Conservation (phyloP, 1,139 yeast species). For the Yamadazyma membranifaciens region DNA sequence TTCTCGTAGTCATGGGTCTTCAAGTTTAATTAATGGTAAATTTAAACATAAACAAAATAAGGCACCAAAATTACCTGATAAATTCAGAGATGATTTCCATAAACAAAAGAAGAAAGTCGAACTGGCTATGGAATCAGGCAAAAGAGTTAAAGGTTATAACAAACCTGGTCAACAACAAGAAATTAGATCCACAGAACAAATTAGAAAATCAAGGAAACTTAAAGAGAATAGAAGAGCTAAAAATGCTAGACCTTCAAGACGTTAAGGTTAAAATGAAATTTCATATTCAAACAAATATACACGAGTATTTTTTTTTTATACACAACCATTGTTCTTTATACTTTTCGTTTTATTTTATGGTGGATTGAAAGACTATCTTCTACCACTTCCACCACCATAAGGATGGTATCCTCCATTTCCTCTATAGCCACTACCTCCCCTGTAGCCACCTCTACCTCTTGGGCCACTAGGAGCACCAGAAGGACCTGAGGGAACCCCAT, state of each 20-base stretch:
- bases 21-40: slow-evolving; percentile 32
- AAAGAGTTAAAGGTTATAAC: slow-evolving; percentile 67
- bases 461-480: slow-evolving; percentile 25
- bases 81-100: slow-evolving; percentile 80
- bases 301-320: neutral
- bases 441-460: slow-evolving; percentile 23
- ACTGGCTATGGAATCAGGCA: slow-evolving; percentile 76
- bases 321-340: neutral
- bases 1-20: slow-evolving; percentile 13
- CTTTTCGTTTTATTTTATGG: neutral
- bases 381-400: slow-evolving; percentile 23
- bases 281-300: too few species aligned
- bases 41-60: slow-evolving; percentile 72
- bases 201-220: slow-evolving; percentile 69
- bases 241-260: slow-evolving; percentile 70
- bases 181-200: slow-evolving; percentile 66
- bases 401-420: slow-evolving; percentile 30
- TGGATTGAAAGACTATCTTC: slow-evolving; percentile 1
- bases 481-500: slow-evolving; percentile 24
- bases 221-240: slow-evolving; percentile 77
- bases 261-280: neutral
- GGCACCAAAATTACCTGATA: slow-evolving; percentile 91
- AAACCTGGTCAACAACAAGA: slow-evolving; percentile 56
- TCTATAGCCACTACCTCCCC: slow-evolving; percentile 11
- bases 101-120: slow-evolving; percentile 81